Percentiles rank a stretch among this genome's conserved stretches.
Conservation (phyloP, 192 early-diverging fungal species). For the Fimicolochytrium jonesii region DNA sequence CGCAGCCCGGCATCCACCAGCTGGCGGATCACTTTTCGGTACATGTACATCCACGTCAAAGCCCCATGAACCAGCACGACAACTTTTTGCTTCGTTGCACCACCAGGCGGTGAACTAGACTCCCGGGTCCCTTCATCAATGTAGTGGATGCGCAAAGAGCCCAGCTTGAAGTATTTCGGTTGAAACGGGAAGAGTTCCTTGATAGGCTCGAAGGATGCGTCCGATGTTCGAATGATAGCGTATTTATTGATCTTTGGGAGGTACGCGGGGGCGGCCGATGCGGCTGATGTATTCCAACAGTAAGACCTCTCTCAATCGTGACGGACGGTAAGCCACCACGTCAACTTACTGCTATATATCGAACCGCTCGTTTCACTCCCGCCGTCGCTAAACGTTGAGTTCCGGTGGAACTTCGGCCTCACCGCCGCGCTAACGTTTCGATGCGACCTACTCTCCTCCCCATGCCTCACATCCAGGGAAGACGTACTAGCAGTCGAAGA, state of each 20-base stretch:
- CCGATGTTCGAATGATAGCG: constrained; percentile 5
- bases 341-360: constrained; percentile 13
- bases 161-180: constrained; percentile 20
- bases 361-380: constrained; percentile 23
- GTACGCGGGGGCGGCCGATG: neutral
- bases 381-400: neutral
- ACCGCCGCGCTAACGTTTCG: neutral
- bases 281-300: neutral
- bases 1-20: constrained; percentile 14
- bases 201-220: neutral
- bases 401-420: constrained; percentile 6
- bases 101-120: neutral
- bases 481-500: no score
- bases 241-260: constrained; percentile 12
- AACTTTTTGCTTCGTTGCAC: neutral
- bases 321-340: neutral
- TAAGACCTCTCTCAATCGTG: neutral
- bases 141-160: constrained; percentile 12
- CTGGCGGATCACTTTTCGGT: constrained; percentile 15
- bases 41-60: constrained; percentile 21
- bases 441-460: neutral
- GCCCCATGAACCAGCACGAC: constrained; percentile 25
- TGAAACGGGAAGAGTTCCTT: neutral
- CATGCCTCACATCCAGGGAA: neutral
- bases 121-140: neutral